Evolutionary conservation across 2,329 filamentous ascomycete species (phyloP), one percentile per base, ranked within the genome.

Genomic region (Cytospora paraplurivora): DNA sequence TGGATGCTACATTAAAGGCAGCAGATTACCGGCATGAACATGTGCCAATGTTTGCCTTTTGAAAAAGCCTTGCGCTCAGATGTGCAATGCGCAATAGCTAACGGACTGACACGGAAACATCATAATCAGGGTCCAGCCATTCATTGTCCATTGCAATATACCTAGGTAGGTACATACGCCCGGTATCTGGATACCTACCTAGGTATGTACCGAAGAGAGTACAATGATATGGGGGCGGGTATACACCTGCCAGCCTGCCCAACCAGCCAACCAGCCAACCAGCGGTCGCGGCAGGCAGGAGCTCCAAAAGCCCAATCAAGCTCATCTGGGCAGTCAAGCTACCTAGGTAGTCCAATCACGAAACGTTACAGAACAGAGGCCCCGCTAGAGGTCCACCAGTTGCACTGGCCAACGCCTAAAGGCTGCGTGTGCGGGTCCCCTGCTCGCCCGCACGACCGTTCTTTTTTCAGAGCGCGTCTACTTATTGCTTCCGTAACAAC

Each of bases 381-480:
- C 41, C 12, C 37, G 4, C 37, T 38, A 15, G 4, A 12, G 15
- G 10, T 15, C 12, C 27, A 27, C 17, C 41, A 7, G 10, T n/a
- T 15, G 15, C 41, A 44, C 41, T 19, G 15, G 6, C 15, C 44
- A 21, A 4, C 21, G 44, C n/a, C 44, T 19, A n/a, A 4, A 27
- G 27, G 27, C 38, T 47, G 44, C 44, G 37, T 41, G 38, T 44
- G 59, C 51, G 32, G 21, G 33, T 52, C 21, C 27, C 27, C 38
- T 41, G 38, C 2, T 32, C 41, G 38, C 51, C 44, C 49, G 21
- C 59, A 38, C 3, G 51, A 55, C 15, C 51, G 19, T 50, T 55
- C 51, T 55, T 61, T 61, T 61, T 61, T 61, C 49, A 61, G 37
- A 51, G 41, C 59, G 59, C 59, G 59, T 61, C 59, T 15, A 61